Conservation (phyloP, 179 eudicot species). For the Nepenthes alata region DNA sequence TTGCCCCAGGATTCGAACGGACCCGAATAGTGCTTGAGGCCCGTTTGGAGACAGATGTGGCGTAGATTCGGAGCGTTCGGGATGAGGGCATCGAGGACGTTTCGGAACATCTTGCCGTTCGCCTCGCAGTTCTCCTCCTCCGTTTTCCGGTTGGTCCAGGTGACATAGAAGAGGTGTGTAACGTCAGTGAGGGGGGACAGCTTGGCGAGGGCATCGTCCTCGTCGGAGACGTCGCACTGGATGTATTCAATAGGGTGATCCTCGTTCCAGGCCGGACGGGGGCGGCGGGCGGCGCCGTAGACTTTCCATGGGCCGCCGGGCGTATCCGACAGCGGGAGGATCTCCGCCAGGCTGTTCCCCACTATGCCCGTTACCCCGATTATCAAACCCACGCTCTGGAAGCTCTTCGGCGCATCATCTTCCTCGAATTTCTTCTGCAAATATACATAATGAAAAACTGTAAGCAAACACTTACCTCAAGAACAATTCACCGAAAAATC, state of each 20-base stretch:
- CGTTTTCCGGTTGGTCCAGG: constrained; percentile 21
- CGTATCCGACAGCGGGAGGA: constrained; percentile 37
- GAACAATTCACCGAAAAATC: background rate
- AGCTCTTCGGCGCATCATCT: constrained; percentile 17
- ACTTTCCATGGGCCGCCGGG: constrained; percentile 48
- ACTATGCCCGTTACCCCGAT: constrained; percentile 38
- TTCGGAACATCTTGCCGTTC: constrained; percentile 26
- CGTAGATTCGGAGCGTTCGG: constrained; percentile 20
- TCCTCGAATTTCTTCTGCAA: constrained; percentile 30
- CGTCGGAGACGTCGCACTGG: constrained; percentile 33
- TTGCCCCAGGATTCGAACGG: constrained; percentile 13
- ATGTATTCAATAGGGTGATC: constrained; percentile 35
- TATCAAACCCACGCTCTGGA: constrained; percentile 30
- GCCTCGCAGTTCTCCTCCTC: constrained; percentile 24
- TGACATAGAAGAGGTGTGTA: constrained; percentile 34
- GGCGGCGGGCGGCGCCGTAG: constrained; percentile 37
- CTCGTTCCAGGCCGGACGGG: constrained; percentile 30
- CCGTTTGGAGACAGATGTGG: constrained; percentile 32
- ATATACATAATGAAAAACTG: background rate
- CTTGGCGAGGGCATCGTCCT: constrained; percentile 17
- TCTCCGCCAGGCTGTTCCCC: constrained; percentile 39
- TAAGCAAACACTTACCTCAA: constrained; percentile 1
- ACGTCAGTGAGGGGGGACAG: constrained; percentile 29
- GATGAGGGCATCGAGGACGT: constrained; percentile 20
- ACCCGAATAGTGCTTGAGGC: constrained; percentile 26